phyloP scores from a whole-genome alignment of 371 early-diverging fungal genomes.

The Phascolomyces articulosus region DNA sequence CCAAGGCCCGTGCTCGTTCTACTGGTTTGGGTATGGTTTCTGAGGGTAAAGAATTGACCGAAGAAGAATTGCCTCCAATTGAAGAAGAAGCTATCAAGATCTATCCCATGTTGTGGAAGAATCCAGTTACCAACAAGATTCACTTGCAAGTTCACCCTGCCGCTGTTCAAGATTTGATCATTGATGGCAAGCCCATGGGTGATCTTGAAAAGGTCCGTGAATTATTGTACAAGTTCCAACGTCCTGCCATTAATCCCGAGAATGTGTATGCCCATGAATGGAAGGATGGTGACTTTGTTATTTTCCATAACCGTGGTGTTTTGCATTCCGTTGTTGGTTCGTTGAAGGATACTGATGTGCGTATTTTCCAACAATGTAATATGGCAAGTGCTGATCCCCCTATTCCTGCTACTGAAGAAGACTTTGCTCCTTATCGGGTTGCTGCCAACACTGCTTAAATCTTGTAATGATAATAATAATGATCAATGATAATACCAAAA shows the following conservation, averaged over 20 bases:
- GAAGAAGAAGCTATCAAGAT: conserved; percentile 45
- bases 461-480: no score
- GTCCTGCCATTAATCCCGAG: conserved; percentile 51
- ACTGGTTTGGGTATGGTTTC: conserved; percentile 52
- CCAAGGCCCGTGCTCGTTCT: conserved; percentile 40
- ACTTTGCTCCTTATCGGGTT: conserved; percentile 40
- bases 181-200: conserved; percentile 52
- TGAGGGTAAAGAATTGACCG: conserved; percentile 42
- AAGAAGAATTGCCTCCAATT: conserved; percentile 42
- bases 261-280: conserved; percentile 53
- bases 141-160: conserved; percentile 54
- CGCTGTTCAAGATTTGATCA: conserved; percentile 50
- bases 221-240: conserved; percentile 43
- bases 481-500: no score
- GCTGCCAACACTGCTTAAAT: background rate
- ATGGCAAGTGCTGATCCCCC: conserved; percentile 46
- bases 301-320: conserved; percentile 54
- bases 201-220: conserved; percentile 51
- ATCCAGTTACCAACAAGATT: conserved; percentile 52
- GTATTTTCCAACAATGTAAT: conserved; percentile 55
- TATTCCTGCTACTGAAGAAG: conserved; percentile 45
- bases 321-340: conserved; percentile 52
- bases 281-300: conserved; percentile 51
- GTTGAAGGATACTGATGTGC: conserved; percentile 38
- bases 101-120: conserved; percentile 58